phyloP scores from a whole-genome alignment of 2,329 filamentous ascomycete species.

The Domatiomyces catenatus region DNA sequence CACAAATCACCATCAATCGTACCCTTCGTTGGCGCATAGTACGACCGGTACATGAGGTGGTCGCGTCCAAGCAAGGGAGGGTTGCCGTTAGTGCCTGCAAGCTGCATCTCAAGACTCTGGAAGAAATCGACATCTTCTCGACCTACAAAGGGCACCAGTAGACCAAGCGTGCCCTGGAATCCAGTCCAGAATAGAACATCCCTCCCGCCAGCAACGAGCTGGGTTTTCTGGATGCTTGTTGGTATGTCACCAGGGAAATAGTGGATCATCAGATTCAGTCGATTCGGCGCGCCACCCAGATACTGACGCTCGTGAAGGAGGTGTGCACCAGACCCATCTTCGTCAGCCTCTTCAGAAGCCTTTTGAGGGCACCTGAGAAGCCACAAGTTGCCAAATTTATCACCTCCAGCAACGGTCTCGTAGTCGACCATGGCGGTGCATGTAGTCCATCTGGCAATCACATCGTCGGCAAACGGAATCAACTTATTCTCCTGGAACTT shows the following conservation, averaged over 20 bases:
- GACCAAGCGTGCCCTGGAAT: slow-evolving; percentile 83
- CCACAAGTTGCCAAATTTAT: slow-evolving; percentile 97
- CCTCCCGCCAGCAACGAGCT: slow-evolving; percentile 77
- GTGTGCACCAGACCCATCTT: slow-evolving; percentile 78
- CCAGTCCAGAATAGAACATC: slow-evolving; percentile 89
- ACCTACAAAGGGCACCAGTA: slow-evolving; percentile 78
- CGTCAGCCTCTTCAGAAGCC: slow-evolving; percentile 76
- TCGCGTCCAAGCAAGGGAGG: slow-evolving; percentile 80
- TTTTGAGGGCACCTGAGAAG: slow-evolving; percentile 76
- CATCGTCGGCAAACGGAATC: slow-evolving; percentile 87
- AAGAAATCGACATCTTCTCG: slow-evolving; percentile 97
- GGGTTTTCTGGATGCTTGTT: slow-evolving; percentile 75
- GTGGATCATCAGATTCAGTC: slow-evolving; percentile 71
- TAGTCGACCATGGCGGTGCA: slow-evolving; percentile 92
- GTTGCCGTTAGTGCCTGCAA: slow-evolving; percentile 57
- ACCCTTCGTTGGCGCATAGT: slow-evolving; percentile 92
- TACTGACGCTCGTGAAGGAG: slow-evolving; percentile 83
- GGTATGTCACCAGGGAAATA: slow-evolving; percentile 87
- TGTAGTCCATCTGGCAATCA: slow-evolving; percentile 77
- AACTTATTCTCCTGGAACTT: slow-evolving; percentile 82
- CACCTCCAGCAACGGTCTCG: slow-evolving; percentile 82
- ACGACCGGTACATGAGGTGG: slow-evolving; percentile 87
- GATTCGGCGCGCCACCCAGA: slow-evolving; percentile 74
- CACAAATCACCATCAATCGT: slow-evolving; percentile 94
- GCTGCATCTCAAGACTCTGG: slow-evolving; percentile 76